phyloP scores from a whole-genome alignment of 768 basidiomycete genomes.

The Pholiota microspora region DNA sequence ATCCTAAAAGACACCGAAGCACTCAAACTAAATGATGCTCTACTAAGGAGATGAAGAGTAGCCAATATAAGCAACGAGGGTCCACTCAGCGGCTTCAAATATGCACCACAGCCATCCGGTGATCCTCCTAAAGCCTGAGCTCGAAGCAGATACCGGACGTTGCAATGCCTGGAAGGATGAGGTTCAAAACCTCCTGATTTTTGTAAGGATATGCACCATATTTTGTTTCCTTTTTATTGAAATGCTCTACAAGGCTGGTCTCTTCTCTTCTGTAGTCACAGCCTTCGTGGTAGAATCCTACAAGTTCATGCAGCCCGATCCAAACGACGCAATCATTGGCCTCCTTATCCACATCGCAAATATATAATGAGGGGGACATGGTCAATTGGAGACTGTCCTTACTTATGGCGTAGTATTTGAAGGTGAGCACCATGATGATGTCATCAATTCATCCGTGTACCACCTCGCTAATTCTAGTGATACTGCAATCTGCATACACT shows the following conservation, averaged over 20 bases:
- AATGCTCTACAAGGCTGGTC: constrained; percentile 16
- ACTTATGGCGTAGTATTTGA: not conserved
- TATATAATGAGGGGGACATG: not conserved
- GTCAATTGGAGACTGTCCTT: not conserved
- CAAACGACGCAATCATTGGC: constrained; percentile 8
- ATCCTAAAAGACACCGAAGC: too few relatives aligned
- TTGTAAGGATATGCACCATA: not conserved
- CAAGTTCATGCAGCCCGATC: constrained; percentile 17
- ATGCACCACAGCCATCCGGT: not conserved
- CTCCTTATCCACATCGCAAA: constrained; percentile 8
- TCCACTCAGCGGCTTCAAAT: not conserved
- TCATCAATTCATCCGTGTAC: not conserved
- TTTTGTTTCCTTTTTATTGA: not conserved
- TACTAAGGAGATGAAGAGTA: too few relatives aligned
- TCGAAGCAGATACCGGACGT: not conserved
- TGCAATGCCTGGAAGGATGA: constrained; percentile 5
- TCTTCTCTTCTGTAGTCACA: constrained; percentile 23
- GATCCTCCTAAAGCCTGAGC: constrained; percentile 2
- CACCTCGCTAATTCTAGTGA: not conserved
- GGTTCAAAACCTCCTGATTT: constrained; percentile 6
- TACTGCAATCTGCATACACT: too few relatives aligned
- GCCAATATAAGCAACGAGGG: too few relatives aligned
- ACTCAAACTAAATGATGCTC: too few relatives aligned
- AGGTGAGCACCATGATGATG: not conserved
- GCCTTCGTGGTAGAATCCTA: constrained; percentile 22